Evolutionary conservation across 352 stramenopile species (phyloP), one percentile per base, ranked within the genome.

Genomic region (Globisporangium rhizosaccharum): DNA sequence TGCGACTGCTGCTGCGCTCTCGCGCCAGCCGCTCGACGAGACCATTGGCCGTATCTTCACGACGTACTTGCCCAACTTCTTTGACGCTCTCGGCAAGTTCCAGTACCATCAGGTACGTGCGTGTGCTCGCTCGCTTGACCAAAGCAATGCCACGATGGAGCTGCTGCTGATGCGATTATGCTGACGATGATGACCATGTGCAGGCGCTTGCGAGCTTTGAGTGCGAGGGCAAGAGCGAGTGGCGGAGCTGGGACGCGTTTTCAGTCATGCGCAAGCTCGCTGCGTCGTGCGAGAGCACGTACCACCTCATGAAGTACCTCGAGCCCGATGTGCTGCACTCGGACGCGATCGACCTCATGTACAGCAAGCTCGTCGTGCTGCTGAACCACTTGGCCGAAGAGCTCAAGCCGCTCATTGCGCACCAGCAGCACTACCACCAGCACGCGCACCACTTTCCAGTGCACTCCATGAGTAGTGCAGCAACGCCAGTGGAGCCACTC

Each of bases 201-300:
- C 8, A 85, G 75, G 76, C 76, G 28, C 44, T 84, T 51, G 30
- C 65, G 53, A 68, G 67, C 46, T 50, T 84, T 44, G 72, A 83
- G n/a, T 61, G 70, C 5, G 69, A 77, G 12, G 68, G 71, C 25
- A 59, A 73, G 48, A 74, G 41, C 17, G 68, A 69, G 44, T 88
- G 78, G 78, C 75, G 71, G 46, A 61, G 68, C 45, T 88, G 72
- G 76, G 55, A 71, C 18, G 75, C 72, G 2, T 75, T 86, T 37
- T 65, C 67, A 50, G 63, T 86, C 53, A 85, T 84, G 72, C 56
- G 82, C 33, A 82, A 76, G 58, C 70, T 88, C 8, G 65, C 63
- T 3, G 72, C 78, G n/a, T 85, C 78, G 7, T 87, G 78, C 61
- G 78, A 88, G 56, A 88, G 76, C 74, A 86, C 78, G 66, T 88